Percentiles rank a stretch among this genome's conserved stretches.
phyloP scores from a whole-genome alignment of 129 eudicot genomes.

The Erigeron canadensis region DNA sequence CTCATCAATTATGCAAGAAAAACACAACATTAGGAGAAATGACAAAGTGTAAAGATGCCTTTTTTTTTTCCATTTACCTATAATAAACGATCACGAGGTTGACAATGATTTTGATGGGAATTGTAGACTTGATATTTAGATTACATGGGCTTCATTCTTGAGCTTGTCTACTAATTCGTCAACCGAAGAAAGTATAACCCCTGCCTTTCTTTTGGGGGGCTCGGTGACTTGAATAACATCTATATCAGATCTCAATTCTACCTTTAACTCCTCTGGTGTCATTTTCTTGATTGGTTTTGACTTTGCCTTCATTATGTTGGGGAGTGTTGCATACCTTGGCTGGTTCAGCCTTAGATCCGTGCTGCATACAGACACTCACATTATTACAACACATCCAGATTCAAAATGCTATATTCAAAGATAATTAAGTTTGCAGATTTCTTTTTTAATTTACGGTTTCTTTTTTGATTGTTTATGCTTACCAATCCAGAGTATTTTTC shows the following conservation, averaged over 20 bases:
- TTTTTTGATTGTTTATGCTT: background rate
- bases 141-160: constrained; percentile 83
- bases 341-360: constrained; percentile 92
- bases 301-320: constrained; percentile 96
- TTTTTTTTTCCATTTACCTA: background rate
- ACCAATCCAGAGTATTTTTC: background rate
- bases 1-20: background rate
- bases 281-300: constrained; percentile 77
- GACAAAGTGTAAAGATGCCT: background rate
- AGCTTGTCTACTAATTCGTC: constrained; percentile 85
- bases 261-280: constrained; percentile 67
- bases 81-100: background rate
- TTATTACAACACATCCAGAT: background rate
- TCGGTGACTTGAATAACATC: constrained; percentile 76
- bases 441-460: background rate
- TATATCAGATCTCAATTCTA: constrained; percentile 67
- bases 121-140: constrained; percentile 24
- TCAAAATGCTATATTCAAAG: background rate
- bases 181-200: constrained; percentile 81
- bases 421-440: background rate
- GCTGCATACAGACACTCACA: constrained; percentile 33
- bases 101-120: background rate
- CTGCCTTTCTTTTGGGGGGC: constrained; percentile 92
- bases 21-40: background rate
- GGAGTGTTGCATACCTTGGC: constrained; percentile 94